Conservation (phyloP, 108 stramenopile genomes). For the Chaetoceros tenuissimus region DNA sequence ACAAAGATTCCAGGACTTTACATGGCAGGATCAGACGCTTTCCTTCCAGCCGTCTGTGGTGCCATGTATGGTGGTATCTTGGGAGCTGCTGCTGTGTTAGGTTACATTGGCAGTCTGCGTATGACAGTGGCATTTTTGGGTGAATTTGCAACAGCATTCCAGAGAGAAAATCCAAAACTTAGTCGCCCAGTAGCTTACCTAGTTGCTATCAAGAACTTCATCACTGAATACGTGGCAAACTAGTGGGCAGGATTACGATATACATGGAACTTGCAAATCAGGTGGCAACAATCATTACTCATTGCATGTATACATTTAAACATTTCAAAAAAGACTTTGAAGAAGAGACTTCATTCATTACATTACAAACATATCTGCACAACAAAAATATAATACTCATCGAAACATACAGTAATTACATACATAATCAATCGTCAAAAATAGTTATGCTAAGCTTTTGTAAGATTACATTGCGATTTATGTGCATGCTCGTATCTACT, state of each 20-base stretch:
- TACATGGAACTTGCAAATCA: too few species aligned
- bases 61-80: conserved; percentile 48
- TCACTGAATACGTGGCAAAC: conserved; percentile 12
- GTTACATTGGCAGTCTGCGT: conserved; percentile 7
- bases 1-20: conserved; percentile 33
- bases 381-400: too few species aligned
- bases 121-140: conserved; percentile 8
- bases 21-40: conserved; percentile 40
- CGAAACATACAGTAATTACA: too few species aligned
- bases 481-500: conserved; percentile 4
- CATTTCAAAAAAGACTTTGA: too few species aligned
- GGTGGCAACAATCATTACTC: too few species aligned
- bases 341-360: too few species aligned
- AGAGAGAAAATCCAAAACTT: conserved; percentile 18
- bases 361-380: too few species aligned
- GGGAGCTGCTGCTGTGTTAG: conserved; percentile 26
- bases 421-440: too few species aligned
- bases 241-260: too few species aligned
- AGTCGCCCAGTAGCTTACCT: conserved; percentile 3
- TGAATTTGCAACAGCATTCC: conserved; percentile 10
- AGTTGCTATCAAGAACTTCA: conserved; percentile 14
- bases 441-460: too few species aligned
- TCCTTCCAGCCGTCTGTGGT: conserved; percentile 41
- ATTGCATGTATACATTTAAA: too few species aligned
- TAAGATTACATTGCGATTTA: too few species aligned